Conservation (phyloP, 2,329 filamentous ascomycete species). For the Botrytis fabae region DNA sequence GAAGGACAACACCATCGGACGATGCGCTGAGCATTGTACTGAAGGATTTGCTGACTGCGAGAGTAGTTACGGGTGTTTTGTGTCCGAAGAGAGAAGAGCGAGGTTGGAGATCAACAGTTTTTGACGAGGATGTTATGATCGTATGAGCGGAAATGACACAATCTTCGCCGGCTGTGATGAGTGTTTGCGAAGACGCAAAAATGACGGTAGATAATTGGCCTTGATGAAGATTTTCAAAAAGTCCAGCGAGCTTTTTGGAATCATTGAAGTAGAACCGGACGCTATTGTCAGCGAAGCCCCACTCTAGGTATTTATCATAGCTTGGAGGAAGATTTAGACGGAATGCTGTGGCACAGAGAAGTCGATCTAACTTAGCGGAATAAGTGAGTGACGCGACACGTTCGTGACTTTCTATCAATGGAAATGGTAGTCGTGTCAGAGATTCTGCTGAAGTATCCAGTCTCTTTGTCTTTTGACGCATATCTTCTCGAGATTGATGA, state of each 20-base stretch:
- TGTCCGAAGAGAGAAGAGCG: conserved; percentile 87
- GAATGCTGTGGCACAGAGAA: conserved; percentile 82
- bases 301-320: conserved; percentile 91
- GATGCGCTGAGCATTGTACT: conserved; percentile 84
- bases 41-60: conserved; percentile 85
- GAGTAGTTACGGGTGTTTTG: conserved; percentile 75
- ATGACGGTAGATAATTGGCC: conserved; percentile 81
- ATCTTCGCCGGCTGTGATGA: conserved; percentile 90
- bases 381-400: conserved; percentile 77
- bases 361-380: conserved; percentile 74
- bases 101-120: conserved; percentile 75
- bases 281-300: conserved; percentile 92
- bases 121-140: conserved; percentile 61
- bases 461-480: conserved; percentile 62
- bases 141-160: conserved; percentile 87
- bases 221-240: conserved; percentile 92
- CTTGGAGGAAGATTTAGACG: conserved; percentile 81
- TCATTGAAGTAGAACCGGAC: conserved; percentile 88
- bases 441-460: conserved; percentile 77
- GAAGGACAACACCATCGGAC: conserved; percentile 75
- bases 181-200: conserved; percentile 85
- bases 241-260: conserved; percentile 76
- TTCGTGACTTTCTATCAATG: conserved; percentile 71
- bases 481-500: conserved; percentile 74
- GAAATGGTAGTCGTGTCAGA: conserved; percentile 75